Evolutionary conservation across 495 filamentous ascomycete species (phyloP).

Genomic region (Aspergillus biplanus): DNA sequence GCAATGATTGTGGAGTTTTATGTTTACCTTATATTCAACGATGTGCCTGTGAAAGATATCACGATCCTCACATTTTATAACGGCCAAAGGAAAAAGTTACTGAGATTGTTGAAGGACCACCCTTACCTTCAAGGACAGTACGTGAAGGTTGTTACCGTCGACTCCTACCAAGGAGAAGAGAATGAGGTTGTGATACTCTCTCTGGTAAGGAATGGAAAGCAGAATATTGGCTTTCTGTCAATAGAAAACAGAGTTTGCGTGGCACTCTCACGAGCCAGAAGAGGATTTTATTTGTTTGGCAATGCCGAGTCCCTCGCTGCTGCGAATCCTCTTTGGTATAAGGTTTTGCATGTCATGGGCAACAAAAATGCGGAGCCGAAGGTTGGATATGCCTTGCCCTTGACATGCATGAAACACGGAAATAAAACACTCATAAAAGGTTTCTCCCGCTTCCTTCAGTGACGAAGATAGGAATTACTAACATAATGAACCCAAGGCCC

Average conservation of each 20-base stretch:
- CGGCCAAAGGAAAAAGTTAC: conserved; percentile 73
- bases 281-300: conserved; percentile 88
- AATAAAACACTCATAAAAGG: conserved; percentile 34
- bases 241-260: conserved; percentile 84
- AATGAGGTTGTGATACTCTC: conserved; percentile 87
- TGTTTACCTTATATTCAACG: conserved; percentile 72
- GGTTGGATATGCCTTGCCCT: conserved; percentile 39
- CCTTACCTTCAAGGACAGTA: conserved; percentile 47
- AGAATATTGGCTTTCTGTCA: conserved; percentile 69
- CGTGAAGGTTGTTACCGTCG: conserved; percentile 80
- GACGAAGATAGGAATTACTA: conserved; percentile 1
- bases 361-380: conserved; percentile 23
- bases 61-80: conserved; percentile 92
- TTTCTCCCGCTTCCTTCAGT: background rate
- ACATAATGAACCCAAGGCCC: conserved; percentile 25
- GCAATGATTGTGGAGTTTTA: conserved; percentile 77
- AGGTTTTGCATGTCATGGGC: conserved; percentile 41
- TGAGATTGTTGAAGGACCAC: conserved; percentile 54
- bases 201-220: conserved; percentile 72
- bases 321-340: conserved; percentile 38
- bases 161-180: conserved; percentile 94
- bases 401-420: conserved; percentile 47
- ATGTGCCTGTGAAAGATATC: conserved; percentile 60
- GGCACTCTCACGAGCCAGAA: conserved; percentile 81
- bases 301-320: conserved; percentile 60